Conservation (phyloP, 1,284 basidiomycete species). For the Pseudozyma pruni region DNA sequence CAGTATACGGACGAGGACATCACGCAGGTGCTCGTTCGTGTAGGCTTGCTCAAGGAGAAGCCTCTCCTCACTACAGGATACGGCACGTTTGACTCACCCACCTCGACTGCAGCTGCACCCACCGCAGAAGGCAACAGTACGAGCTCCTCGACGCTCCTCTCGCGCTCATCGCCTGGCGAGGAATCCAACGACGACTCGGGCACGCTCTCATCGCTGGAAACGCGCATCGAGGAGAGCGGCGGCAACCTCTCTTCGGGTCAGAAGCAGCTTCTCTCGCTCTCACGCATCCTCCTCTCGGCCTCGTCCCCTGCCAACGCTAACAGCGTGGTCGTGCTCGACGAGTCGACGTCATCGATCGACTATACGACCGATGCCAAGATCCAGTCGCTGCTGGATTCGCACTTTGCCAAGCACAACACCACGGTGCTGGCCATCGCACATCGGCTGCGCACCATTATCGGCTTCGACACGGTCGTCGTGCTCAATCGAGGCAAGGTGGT, state of each 20-base stretch:
- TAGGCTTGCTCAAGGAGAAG: constrained; percentile 59
- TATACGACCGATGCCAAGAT: constrained; percentile 83
- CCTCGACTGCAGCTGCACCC: background rate
- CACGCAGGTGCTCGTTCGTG: constrained; percentile 61
- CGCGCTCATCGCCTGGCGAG: background rate
- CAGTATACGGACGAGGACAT: constrained; percentile 63
- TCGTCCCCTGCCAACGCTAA: constrained; percentile 14
- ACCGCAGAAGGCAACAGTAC: constrained; percentile 14
- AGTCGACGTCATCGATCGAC: constrained; percentile 81
- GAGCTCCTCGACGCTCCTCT: constrained; percentile 12
- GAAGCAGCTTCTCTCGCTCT: constrained; percentile 66
- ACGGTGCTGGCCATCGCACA: constrained; percentile 81
- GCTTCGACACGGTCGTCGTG: constrained; percentile 81
- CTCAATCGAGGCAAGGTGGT: constrained; percentile 78
- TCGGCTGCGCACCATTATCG: constrained; percentile 80
- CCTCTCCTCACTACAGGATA: constrained; percentile 2
- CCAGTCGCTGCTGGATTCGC: constrained; percentile 81
- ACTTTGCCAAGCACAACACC: constrained; percentile 75
- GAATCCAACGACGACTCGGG: constrained; percentile 29
- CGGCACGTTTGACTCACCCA: constrained; percentile 19
- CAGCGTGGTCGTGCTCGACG: constrained; percentile 69
- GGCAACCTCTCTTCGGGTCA: constrained; percentile 66
- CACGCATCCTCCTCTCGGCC: constrained; percentile 63
- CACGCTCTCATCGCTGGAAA: constrained; percentile 58
- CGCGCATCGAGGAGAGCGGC: constrained; percentile 64